phyloP scores from a whole-genome alignment of 805 yeast species.

The Brettanomyces bruxellensis region DNA sequence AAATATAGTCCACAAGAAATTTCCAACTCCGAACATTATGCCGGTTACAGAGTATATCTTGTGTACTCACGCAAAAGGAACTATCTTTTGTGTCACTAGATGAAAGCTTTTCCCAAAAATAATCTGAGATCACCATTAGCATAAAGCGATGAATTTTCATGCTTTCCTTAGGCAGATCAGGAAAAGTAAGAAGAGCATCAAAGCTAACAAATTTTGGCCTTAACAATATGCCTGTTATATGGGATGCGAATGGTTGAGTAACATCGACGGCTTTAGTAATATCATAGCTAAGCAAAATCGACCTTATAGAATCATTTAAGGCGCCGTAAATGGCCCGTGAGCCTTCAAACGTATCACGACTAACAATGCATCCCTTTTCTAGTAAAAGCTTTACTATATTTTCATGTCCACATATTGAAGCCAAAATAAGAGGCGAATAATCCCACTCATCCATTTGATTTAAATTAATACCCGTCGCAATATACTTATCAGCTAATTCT shows the following conservation, averaged over 20 bases:
- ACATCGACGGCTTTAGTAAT: slow-evolving; percentile 60
- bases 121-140: slow-evolving; percentile 13
- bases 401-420: slow-evolving; percentile 69
- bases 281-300: slow-evolving; percentile 49
- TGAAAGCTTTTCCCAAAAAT: slow-evolving; percentile 1
- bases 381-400: slow-evolving; percentile 52
- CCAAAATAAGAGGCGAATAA: slow-evolving; percentile 65
- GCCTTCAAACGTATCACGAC: slow-evolving; percentile 75
- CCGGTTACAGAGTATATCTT: not conserved
- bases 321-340: slow-evolving; percentile 75
- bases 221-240: slow-evolving; percentile 40
- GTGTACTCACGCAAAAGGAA: not conserved
- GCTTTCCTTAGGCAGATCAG: slow-evolving; percentile 6
- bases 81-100: not conserved
- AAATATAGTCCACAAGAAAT: slow-evolving; percentile 21
- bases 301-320: slow-evolving; percentile 54
- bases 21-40: slow-evolving; percentile 24
- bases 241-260: slow-evolving; percentile 66
- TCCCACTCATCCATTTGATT: slow-evolving; percentile 62
- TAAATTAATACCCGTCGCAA: slow-evolving; percentile 42
- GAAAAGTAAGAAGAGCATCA: slow-evolving; percentile 26
- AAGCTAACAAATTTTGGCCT: slow-evolving; percentile 20
- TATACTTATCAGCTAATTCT: slow-evolving; percentile 50
- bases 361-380: slow-evolving; percentile 66
- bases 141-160: slow-evolving; percentile 30